Evolutionary conservation across 768 basidiomycete species (phyloP), one percentile per base, ranked within the genome.

Genomic region (Lenzites betulinus): DNA sequence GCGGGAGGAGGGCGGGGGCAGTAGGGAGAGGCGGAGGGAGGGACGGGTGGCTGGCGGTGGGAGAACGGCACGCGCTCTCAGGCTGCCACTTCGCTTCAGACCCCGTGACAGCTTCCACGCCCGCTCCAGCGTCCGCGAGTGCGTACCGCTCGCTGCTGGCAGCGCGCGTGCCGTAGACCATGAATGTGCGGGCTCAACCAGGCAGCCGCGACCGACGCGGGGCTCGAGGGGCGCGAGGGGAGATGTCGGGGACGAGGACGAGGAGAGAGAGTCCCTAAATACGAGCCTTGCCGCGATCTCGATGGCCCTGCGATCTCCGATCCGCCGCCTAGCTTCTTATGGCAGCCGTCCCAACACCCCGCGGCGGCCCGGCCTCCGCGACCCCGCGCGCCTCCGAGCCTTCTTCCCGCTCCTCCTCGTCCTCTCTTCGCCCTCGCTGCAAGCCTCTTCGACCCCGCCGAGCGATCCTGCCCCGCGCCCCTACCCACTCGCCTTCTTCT

Each of bases 291-390:
- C 30, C n/a, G 30, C 30, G 33, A 55, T 55, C 54, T 49, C 54
- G 54, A 56, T 48, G 23, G 12, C 36, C 36, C 6, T 25, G 35
- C 11, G 38, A 57, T 57, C 55, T 57, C 26, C 23, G 55, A 57
- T 57, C 47, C 18, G 7, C 47, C 15, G 30, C 20, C 43, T 41
- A 20, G 8, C 55, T 35, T 20, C 22, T 6, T 39, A 56, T 48
- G 54, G 54, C n/a, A 48, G 12, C 4, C 18, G 2, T 3, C 20
- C 52, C 41, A 28, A 48, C 46, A 38, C 18, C 47, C 36, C 15
- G 36, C 47, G 20, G 30, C 54, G 54, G 54, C 44, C 54, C 54
- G 52, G 52, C 25, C 51, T 30, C 53, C 53, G 53, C 53, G 28
- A 54, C 30, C n/a, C n/a, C n/a, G n/a, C n/a, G n/a, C n/a, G n/a